Percentiles rank a stretch among this genome's conserved stretches.
Evolutionary conservation across 805 yeast species (phyloP).

Genomic region (Candida hungchunana): DNA sequence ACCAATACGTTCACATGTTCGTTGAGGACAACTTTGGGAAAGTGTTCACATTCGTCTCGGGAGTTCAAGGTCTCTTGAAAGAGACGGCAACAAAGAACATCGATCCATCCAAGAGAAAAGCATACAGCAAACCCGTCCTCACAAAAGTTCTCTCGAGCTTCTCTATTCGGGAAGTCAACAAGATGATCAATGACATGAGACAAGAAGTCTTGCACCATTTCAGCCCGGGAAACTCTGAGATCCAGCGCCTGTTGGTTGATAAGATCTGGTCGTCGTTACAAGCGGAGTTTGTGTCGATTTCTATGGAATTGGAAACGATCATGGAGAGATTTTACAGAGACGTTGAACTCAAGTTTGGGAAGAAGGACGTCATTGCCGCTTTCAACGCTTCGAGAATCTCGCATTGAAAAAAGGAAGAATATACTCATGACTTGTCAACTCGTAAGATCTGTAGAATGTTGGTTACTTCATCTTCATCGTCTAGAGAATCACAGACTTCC

Average conservation of each 20-base stretch:
- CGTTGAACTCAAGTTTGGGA: slow-evolving; percentile 44
- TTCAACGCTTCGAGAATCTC: slow-evolving; percentile 34
- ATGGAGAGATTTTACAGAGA: slow-evolving; percentile 51
- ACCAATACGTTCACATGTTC: slow-evolving; percentile 42
- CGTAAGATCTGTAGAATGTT: too few species aligned
- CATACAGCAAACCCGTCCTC: slow-evolving; percentile 56
- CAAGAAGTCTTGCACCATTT: slow-evolving; percentile 56
- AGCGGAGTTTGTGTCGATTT: slow-evolving; percentile 53
- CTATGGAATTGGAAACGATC: slow-evolving; percentile 49
- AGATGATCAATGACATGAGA: slow-evolving; percentile 51
- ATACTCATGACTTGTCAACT: too few species aligned
- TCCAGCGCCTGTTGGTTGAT: slow-evolving; percentile 52
- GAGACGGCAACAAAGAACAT: slow-evolving; percentile 28
- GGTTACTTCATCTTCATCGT: too few species aligned
- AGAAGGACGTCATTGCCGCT: slow-evolving; percentile 53
- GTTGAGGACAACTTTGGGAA: slow-evolving; percentile 60
- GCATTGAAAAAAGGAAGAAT: too few species aligned
- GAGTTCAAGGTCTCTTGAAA: slow-evolving; percentile 48
- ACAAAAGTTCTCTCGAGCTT: slow-evolving; percentile 52
- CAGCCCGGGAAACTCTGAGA: slow-evolving; percentile 29
- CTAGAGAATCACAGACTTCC: too few species aligned
- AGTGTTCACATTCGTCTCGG: slow-evolving; percentile 58
- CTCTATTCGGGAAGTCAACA: slow-evolving; percentile 53
- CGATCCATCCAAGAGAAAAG: slow-evolving; percentile 55
- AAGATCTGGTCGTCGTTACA: slow-evolving; percentile 70